Conservation (phyloP, 192 early-diverging fungal species). For the Coemansia erecta region DNA sequence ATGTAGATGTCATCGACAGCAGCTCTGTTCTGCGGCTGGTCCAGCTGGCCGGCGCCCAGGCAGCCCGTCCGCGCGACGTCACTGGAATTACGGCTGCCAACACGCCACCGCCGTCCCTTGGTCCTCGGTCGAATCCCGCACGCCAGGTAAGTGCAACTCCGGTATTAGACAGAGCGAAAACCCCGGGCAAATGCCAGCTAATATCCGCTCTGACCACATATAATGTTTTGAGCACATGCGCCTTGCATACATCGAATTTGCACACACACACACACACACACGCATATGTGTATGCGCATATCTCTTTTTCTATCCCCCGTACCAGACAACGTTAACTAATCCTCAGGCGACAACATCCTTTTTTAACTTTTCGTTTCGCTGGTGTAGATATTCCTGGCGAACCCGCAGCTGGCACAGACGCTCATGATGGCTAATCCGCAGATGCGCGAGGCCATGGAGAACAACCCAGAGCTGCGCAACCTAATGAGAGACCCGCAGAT, state of each 20-base stretch:
- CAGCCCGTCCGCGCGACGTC: constrained; percentile 16
- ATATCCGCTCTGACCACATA: too few species aligned
- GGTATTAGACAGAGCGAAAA: too few species aligned
- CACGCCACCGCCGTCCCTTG: constrained; percentile 9
- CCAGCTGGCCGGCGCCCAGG: constrained; percentile 28
- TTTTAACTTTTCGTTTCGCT: background rate
- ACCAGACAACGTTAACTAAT: background rate
- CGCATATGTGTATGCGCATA: background rate
- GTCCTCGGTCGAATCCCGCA: constrained; percentile 16
- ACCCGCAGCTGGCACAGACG: constrained; percentile 35
- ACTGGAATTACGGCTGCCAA: constrained; percentile 25
- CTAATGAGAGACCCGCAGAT: constrained; percentile 44
- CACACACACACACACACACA: background rate
- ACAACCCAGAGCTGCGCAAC: constrained; percentile 52
- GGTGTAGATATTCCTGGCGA: constrained; percentile 30
- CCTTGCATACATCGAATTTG: constrained; percentile 4
- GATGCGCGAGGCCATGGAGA: constrained; percentile 41
- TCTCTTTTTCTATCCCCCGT: too few species aligned
- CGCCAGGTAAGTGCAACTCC: constrained; percentile 29
- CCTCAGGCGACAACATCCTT: background rate
- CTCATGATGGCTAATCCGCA: constrained; percentile 51
- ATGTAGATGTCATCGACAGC: constrained; percentile 14
- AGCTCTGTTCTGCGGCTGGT: constrained; percentile 25
- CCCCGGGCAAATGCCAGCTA: too few species aligned
- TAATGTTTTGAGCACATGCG: background rate